Conservation (phyloP, 1,284 basidiomycete genomes). For the Rhodotorula sp. region DNA sequence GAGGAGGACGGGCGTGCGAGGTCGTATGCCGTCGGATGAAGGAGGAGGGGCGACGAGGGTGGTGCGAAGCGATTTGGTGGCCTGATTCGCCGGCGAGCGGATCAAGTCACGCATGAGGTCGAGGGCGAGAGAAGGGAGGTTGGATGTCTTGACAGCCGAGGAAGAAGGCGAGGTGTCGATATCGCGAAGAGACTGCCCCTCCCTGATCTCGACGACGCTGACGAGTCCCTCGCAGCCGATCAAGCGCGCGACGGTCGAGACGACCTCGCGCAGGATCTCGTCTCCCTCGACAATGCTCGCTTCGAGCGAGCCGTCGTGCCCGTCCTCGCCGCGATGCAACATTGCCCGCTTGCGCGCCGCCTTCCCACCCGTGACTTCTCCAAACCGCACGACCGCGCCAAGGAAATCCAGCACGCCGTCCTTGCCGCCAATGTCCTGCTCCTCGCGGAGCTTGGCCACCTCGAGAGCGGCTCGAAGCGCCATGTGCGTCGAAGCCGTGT, state of each 20-base stretch:
- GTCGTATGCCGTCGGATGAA: constrained; percentile 3
- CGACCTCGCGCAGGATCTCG: constrained; percentile 42
- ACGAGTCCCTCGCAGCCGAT: constrained; percentile 43
- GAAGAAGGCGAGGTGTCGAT: constrained; percentile 15
- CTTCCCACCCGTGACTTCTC: constrained; percentile 35
- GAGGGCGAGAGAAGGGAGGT: constrained; percentile 37
- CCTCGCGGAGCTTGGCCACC: constrained; percentile 35
- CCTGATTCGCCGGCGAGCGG: constrained; percentile 45
- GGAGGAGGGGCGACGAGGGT: constrained; percentile 33
- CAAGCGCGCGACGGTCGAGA: constrained; percentile 42
- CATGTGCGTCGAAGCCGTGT: constrained; percentile 34
- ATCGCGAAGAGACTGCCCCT: constrained; percentile 22
- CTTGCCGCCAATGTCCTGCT: constrained; percentile 38
- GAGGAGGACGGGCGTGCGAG: constrained; percentile 36
- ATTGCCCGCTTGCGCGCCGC: constrained; percentile 2
- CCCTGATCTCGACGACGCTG: constrained; percentile 33
- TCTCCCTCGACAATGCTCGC: constrained; percentile 24
- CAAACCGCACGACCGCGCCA: constrained; percentile 35
- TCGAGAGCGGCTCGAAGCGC: constrained; percentile 36
- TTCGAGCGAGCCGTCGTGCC: constrained; percentile 2
- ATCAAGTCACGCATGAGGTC: constrained; percentile 45
- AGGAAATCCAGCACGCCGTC: constrained; percentile 39
- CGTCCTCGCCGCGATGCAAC: background rate
- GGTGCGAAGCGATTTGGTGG: constrained; percentile 40
- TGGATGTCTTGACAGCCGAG: constrained; percentile 19